Evolutionary conservation across 768 basidiomycete genomes (phyloP), one percentile per base, ranked within the genome.

Genomic region (Tulasnella sp.): DNA sequence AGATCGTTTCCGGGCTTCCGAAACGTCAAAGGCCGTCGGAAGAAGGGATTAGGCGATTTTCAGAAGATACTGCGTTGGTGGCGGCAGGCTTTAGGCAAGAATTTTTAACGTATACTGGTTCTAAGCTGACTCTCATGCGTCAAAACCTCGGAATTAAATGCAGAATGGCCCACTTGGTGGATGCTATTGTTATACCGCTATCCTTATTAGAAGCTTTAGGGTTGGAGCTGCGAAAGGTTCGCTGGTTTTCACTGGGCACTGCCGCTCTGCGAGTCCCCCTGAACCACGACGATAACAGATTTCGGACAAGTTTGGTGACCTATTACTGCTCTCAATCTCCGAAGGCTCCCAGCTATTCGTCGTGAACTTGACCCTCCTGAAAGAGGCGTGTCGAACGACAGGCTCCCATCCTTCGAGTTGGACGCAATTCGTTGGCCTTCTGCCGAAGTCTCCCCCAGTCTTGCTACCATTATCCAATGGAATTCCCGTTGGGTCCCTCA

Each of bases 271-370:
- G n/a, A n/a, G 9, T 34, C 31, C 12, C 34, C n/a, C 62, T 31
- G 62, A 34, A 31, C 10, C 16, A 34, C 27, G 7, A 62, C 6
- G 6, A 27, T n/a, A 10, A 18, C n/a, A 68, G 62, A 27, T 68
- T 34, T 27, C n/a, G 1, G 62, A 68, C 31, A 2, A 31, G 9
- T 68, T 34, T 34, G 3, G 3, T 38, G 27, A 21, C 19, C 9
- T 74, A 27, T n/a, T 19, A n/a, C 38, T 74, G 12, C 21, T 74
- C 4, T 40, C 38, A 10, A 21, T 38, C 14, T 39, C 24, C 36
- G 38, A 74, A 40, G 73, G 73, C 31, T 27, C 39, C 31, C 73
- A 74, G 27, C 40, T 74, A 5, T 74, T 74, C 14, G 73, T 74
- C 14, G 38, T 74, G 24, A 74, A 74, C 73, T 34, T 39, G n/a